Base-by-base conservation (phyloP, 805 yeast species). In the Lipomyces spencermartinsiae region DNA sequence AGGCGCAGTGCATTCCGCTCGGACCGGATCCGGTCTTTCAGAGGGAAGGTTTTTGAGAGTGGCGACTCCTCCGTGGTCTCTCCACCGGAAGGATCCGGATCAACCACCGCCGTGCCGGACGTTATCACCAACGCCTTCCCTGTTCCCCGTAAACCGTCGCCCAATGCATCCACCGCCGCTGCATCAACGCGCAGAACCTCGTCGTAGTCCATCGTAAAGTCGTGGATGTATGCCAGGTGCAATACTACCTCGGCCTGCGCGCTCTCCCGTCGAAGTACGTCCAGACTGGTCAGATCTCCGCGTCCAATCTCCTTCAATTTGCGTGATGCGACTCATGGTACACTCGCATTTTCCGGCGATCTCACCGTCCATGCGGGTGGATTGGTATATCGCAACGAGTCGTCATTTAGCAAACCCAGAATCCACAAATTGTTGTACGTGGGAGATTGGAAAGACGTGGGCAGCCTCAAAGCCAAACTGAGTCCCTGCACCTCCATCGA, bases 181-280 rank as follows among this genome's bases (percentile, higher is more conserved):
- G 58, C 63, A 54, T 80, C 83, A 56, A 73, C 58, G n/a, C 73
- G 59, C 1, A 58, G 71, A 49, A 66, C 71, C 12, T 75, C 69
- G 3, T 65, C 25, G 62, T 76, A 78, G 34, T 61, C 64, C n/a
- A 33, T 25, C 7, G n/a, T 25, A 33, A 53, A 55, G 61, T 80
- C 80, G 66, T 78, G 80, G 34, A 74, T 68, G 68, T 77, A 81
- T 0, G 78, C 84, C 54, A 79, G 66, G 63, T 81, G 83, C n/a
- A 80, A 59, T 14, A 79, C 78, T 8, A 78, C 83, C 63, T 82
- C 84, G 8, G 77, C 62, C 58, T 73, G 74, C 7, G 63, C 33
- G 12, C 80, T 78, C 4, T 73, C 78, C 57, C 75, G 68, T 29
- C 64, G 72, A 14, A 82, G 72, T 1, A 72, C 51, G 0, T 79